A percentile compares a stretch with the other conserved stretches of the same genome.
Evolutionary conservation across 2,329 filamentous ascomycete species (phyloP).

Genomic region (Hypoxylon sp.): DNA sequence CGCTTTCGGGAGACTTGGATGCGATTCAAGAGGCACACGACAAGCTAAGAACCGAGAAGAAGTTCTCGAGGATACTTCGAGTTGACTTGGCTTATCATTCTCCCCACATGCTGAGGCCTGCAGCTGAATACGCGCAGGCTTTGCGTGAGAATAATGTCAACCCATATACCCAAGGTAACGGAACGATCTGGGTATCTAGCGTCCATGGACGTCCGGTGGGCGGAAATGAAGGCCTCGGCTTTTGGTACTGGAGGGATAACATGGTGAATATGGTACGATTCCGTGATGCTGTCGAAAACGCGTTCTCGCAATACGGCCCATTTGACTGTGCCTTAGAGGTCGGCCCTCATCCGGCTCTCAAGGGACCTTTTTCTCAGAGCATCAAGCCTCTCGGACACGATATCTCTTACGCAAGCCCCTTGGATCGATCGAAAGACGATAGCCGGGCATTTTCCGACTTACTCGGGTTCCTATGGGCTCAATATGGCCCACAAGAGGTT

Average conservation of each 20-base stretch:
- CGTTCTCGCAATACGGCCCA: constrained; percentile 38
- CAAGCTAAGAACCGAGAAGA: constrained; percentile 39
- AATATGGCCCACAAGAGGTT: constrained; percentile 34
- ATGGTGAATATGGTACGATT: constrained; percentile 58
- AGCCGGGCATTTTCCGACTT: constrained; percentile 46
- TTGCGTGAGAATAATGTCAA: constrained; percentile 50
- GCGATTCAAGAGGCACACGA: constrained; percentile 41
- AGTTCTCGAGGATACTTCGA: constrained; percentile 54
- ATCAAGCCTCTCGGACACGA: constrained; percentile 36
- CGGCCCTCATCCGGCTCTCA: constrained; percentile 50
- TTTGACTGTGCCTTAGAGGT: constrained; percentile 50
- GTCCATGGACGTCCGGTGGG: constrained; percentile 49
- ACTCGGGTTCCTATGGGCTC: constrained; percentile 48
- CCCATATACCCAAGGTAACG: constrained; percentile 43
- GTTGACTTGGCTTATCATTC: constrained; percentile 65
- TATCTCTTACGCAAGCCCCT: constrained; percentile 42
- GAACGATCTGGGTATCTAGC: constrained; percentile 57
- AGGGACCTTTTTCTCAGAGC: constrained; percentile 46
- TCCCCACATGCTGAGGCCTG: constrained; percentile 58
- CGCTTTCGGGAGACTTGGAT: constrained; percentile 50
- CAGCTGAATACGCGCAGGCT: constrained; percentile 51
- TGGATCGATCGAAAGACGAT: constrained; percentile 46
- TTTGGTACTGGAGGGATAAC: constrained; percentile 58
- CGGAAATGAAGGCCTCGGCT: constrained; percentile 40
- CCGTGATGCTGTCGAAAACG: constrained; percentile 50